Evolutionary conservation across 257 asterid species (phyloP), one percentile per base, ranked within the genome.

Genomic region (Buddleja alternifolia): DNA sequence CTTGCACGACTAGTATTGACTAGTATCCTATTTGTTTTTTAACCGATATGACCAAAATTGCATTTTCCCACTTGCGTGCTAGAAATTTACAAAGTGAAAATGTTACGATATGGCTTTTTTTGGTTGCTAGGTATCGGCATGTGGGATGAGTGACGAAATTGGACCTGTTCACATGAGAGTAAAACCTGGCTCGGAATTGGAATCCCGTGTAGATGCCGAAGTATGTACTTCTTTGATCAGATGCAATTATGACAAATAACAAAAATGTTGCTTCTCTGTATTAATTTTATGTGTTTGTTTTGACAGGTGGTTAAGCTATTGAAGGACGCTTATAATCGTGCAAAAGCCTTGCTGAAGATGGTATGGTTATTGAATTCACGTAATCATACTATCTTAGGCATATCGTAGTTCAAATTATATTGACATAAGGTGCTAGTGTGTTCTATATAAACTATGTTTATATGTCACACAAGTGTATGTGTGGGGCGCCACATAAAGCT

Each of bases 101-200:
- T 36, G 46, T 46, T 54, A 6, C 67, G 32, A 24, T 42, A 42
- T 15, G 34, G 34, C 11, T 40, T 34, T 61, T 10, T 63, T 60
- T 63, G 15, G 32, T 46, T 62, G 44, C 32, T 29, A 85, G 92
- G 90, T 86, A 62, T 80, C 90, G 7, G 45, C 63, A 63, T 88
- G 90, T 78, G 96, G 96, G 71, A 88, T 88, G 96, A 88, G 90
- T 67, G 89, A 86, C 54, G 82, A 81, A 63, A 86, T 88, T 55
- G 96, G 96, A 78, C 96, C 93, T 32, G 80, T 88, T 69, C 90
- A 88, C 77, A 78, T 88, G 45, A 86, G 73, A 79, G 96, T 84
- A 73, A 78, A 89, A 74, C 90, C 96, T 24, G 86, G 96, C 79
- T 80, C 93, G 40, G 93, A 88, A 66, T 78, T 86, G 87, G 90